Conservation (phyloP, 306 rosid species). For the Trifolium dubium region DNA sequence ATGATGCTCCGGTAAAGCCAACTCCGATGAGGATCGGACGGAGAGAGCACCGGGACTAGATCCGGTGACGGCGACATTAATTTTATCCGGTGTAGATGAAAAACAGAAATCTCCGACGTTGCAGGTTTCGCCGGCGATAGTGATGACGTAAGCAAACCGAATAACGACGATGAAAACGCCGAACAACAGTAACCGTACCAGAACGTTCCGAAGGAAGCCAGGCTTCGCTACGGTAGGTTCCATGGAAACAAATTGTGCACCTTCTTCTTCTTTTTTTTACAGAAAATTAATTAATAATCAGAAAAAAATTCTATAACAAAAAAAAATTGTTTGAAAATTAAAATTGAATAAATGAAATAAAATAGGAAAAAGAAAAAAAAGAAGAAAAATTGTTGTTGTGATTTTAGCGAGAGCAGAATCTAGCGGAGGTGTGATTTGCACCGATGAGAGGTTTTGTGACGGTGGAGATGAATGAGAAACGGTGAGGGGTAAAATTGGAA, state of each 20-base stretch:
- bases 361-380: neutral
- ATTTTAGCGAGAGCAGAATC: slow-evolving; percentile 78
- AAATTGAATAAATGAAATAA: neutral
- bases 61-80: slow-evolving; percentile 56
- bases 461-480: slow-evolving; percentile 42
- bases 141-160: slow-evolving; percentile 75
- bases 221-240: slow-evolving; percentile 61
- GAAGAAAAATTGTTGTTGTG: neutral
- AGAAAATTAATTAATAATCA: slow-evolving; percentile 16
- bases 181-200: slow-evolving; percentile 65
- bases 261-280: neutral
- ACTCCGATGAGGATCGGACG: slow-evolving; percentile 17
- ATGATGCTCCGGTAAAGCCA: slow-evolving; percentile 37
- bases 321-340: neutral
- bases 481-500: slow-evolving; percentile 55
- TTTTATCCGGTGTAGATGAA: slow-evolving; percentile 60
- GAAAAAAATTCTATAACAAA: neutral
- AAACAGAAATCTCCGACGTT: slow-evolving; percentile 73
- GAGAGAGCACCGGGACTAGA: slow-evolving; percentile 46
- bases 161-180: slow-evolving; percentile 60
- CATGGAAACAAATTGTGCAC: slow-evolving; percentile 49
- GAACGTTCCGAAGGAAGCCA: slow-evolving; percentile 57
- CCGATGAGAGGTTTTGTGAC: slow-evolving; percentile 57
- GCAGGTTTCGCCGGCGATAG: slow-evolving; percentile 84
- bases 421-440: slow-evolving; percentile 89